These are phyloP conservation scores for Fraxinus pennsylvanica DNA, from an alignment of 257 asterid genomes.

Conservation along the genomic window DNA sequence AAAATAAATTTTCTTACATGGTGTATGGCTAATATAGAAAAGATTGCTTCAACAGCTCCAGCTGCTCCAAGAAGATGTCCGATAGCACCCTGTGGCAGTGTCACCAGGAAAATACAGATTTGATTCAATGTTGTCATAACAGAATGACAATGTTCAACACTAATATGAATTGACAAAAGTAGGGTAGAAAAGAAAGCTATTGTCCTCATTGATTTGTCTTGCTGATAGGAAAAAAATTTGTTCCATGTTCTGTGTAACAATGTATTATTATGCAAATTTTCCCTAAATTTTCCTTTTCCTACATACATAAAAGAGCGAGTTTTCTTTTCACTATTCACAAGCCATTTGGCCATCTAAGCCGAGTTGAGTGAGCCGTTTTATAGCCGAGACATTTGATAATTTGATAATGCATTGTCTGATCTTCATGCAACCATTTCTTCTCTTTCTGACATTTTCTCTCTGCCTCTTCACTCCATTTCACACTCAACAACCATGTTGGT, in stretches of 20 bases:
- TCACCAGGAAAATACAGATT: conserved; percentile 13
- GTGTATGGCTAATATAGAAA: conserved; percentile 71
- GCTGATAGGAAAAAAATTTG: background rate
- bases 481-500: too few species aligned
- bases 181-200: background rate
- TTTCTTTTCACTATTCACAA: too few species aligned
- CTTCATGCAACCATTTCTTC: too few species aligned
- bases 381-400: too few species aligned
- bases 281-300: background rate
- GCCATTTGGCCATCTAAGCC: too few species aligned
- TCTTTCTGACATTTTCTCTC: too few species aligned
- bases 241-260: background rate
- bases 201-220: background rate
- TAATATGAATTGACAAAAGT: background rate
- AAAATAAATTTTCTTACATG: conserved; percentile 50
- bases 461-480: too few species aligned
- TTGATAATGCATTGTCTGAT: too few species aligned
- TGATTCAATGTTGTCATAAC: background rate
- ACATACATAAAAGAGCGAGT: too few species aligned
- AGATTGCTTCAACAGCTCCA: conserved; percentile 94
- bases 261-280: background rate
- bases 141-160: background rate
- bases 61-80: conserved; percentile 99
- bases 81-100: conserved; percentile 64
- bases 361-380: too few species aligned